These are phyloP conservation scores for Phytophthora boehmeriae DNA, from an alignment of 352 stramenopile species.

Conservation along the genomic window DNA sequence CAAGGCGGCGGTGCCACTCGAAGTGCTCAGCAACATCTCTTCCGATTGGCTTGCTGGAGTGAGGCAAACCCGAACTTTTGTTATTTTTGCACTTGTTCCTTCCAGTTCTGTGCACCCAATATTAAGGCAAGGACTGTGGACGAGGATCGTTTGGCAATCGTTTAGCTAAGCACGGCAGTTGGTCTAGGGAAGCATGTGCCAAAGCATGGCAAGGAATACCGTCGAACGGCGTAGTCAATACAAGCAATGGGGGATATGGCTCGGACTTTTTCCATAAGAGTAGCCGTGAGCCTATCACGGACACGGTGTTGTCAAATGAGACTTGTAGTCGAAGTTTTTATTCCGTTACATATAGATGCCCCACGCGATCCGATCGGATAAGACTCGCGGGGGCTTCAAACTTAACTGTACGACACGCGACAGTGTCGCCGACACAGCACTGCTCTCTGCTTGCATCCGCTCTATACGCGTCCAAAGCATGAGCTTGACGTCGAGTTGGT, in stretches of 20 bases:
- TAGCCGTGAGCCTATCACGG: no score
- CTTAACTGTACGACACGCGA: no score
- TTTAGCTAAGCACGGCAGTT: no score
- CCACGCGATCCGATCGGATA: slow-evolving; percentile 8
- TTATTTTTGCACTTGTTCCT: slow-evolving; percentile 29
- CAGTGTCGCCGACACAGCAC: not conserved
- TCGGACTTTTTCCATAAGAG: no score
- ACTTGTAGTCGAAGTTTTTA: no score
- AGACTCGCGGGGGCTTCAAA: slow-evolving; percentile 3
- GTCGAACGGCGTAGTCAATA: no score
- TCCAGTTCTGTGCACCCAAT: slow-evolving; percentile 20
- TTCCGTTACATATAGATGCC: no score
- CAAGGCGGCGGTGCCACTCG: slow-evolving; percentile 1
- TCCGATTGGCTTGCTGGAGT: slow-evolving; percentile 4
- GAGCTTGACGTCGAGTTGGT: slow-evolving; percentile 4
- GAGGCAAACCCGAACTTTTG: slow-evolving; percentile 12
- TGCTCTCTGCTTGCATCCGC: not conserved
- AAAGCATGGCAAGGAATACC: no score
- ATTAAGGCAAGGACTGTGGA: not conserved
- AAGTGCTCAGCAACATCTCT: slow-evolving; percentile 18
- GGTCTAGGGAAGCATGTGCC: no score
- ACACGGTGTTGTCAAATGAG: no score
- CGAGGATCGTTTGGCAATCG: no score
- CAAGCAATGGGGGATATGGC: no score
- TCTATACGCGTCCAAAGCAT: slow-evolving; percentile 2